A percentile compares a stretch with the other conserved stretches of the same genome.
Conservation (phyloP, 495 filamentous ascomycete species). For the Hyaloscypha bicolor region DNA sequence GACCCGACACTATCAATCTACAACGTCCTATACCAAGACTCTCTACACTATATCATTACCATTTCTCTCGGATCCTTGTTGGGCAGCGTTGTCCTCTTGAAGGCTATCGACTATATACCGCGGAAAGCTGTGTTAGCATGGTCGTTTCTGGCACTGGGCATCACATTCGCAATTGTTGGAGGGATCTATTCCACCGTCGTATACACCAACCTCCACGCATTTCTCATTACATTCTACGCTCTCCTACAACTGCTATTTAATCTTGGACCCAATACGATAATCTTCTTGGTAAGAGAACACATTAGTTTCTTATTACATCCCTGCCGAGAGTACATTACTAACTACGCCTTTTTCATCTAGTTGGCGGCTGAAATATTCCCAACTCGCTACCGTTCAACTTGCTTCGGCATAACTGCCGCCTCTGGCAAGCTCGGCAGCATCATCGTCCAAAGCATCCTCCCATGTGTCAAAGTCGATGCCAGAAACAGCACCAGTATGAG, state of each 20-base stretch:
- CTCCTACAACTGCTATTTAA: constrained; percentile 67
- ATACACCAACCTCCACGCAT: constrained; percentile 42
- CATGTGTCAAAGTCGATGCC: background rate
- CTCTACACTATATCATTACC: constrained; percentile 40
- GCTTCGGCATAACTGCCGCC: constrained; percentile 26
- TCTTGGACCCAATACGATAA: constrained; percentile 41
- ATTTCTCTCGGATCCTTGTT: constrained; percentile 42
- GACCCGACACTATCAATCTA: constrained; percentile 35
- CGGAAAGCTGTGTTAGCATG: constrained; percentile 41
- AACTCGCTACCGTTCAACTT: constrained; percentile 23
- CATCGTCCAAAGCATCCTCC: constrained; percentile 17
- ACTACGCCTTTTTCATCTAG: background rate
- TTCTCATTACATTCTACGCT: constrained; percentile 58
- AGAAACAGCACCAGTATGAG: constrained; percentile 28
- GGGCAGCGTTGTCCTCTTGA: constrained; percentile 41
- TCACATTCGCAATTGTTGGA: constrained; percentile 44
- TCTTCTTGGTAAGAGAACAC: constrained; percentile 19
- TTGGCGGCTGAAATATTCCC: constrained; percentile 38
- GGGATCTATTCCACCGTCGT: constrained; percentile 37
- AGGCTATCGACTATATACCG: constrained; percentile 41
- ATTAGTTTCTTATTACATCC: no score
- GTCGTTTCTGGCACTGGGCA: constrained; percentile 41
- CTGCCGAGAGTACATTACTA: no score
- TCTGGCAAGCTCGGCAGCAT: constrained; percentile 21
- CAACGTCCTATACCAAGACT: constrained; percentile 36